These are phyloP conservation scores for Phanerochaete carnosa DNA, from an alignment of 768 basidiomycete species.

Conservation along the genomic window DNA sequence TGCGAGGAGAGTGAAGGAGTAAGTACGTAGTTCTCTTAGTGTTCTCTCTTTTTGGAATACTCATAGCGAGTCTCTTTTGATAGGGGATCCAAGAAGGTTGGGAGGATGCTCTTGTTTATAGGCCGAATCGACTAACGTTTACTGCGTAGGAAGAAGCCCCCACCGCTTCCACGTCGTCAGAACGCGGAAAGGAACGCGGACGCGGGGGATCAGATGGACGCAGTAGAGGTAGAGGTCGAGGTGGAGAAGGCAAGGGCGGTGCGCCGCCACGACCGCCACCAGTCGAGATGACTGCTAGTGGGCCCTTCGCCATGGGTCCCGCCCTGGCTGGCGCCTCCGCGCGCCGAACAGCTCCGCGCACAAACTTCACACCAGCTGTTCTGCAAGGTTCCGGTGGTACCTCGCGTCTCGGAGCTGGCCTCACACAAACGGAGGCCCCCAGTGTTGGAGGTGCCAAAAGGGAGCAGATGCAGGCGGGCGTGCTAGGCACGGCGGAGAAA, in stretches of 20 bases:
- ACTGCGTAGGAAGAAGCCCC: slow-evolving; percentile 15
- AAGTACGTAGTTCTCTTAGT: slow-evolving; percentile 32
- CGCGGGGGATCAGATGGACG: slow-evolving; percentile 17
- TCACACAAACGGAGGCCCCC: slow-evolving; percentile 49
- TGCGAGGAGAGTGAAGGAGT: slow-evolving; percentile 77
- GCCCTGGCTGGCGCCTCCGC: slow-evolving; percentile 58
- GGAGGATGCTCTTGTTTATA: slow-evolving; percentile 10
- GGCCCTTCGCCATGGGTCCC: slow-evolving; percentile 86
- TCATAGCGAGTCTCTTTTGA: background rate
- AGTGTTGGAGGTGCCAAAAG: slow-evolving; percentile 36
- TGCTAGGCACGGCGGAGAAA: slow-evolving; percentile 16
- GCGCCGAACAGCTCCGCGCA: slow-evolving; percentile 48
- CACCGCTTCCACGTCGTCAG: slow-evolving; percentile 18
- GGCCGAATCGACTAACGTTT: background rate
- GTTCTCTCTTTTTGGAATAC: slow-evolving; percentile 14
- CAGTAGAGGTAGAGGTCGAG: slow-evolving; percentile 23
- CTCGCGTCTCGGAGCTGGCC: slow-evolving; percentile 42
- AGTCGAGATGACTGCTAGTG: slow-evolving; percentile 79
- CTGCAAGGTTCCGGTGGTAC: slow-evolving; percentile 36
- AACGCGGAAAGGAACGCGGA: slow-evolving; percentile 48
- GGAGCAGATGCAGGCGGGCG: slow-evolving; percentile 23
- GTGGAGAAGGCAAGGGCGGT: slow-evolving; percentile 53
- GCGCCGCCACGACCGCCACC: slow-evolving; percentile 46
- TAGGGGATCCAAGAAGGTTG: slow-evolving; percentile 66
- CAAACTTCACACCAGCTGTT: slow-evolving; percentile 51